A percentile compares a stretch with the other conserved stretches of the same genome.
Evolutionary conservation across 75 land plant genomes (phyloP).

Genomic region (Ceratopteris richardii): DNA sequence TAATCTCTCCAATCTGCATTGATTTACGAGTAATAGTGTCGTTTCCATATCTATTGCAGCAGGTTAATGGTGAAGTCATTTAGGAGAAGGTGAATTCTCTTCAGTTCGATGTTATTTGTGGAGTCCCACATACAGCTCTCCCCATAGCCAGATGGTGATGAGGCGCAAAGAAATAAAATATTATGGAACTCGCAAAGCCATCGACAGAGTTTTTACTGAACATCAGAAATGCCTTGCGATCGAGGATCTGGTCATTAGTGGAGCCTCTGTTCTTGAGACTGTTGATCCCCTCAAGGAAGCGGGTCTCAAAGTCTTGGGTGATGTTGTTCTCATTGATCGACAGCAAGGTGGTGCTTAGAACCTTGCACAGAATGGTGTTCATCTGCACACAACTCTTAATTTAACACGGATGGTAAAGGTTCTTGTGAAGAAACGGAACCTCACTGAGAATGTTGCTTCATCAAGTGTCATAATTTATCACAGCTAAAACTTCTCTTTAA

Average conservation of each 20-base stretch:
- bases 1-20: constrained; percentile 87
- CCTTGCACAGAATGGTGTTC: constrained; percentile 54
- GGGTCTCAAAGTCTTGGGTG: constrained; percentile 49
- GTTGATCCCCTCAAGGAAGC: constrained; percentile 46
- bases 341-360: constrained; percentile 86
- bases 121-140: constrained; percentile 95
- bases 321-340: constrained; percentile 75
- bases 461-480: constrained; percentile 53
- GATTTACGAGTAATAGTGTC: constrained; percentile 95
- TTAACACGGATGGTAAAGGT: constrained; percentile 58
- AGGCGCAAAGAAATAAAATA: constrained; percentile 92
- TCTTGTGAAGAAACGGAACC: constrained; percentile 51
- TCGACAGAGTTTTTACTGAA: constrained; percentile 54
- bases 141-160: constrained; percentile 98
- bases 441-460: constrained; percentile 51
- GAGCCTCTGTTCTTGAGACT: constrained; percentile 88
- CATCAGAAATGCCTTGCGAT: constrained; percentile 57
- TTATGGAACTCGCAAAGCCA: constrained; percentile 77
- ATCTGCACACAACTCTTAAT: constrained; percentile 58
- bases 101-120: constrained; percentile 68
- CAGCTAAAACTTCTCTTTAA: constrained; percentile 53
- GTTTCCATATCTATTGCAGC: constrained; percentile 65
- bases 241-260: constrained; percentile 91
- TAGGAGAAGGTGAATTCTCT: constrained; percentile 11
- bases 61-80: constrained; percentile 50